Evolutionary conservation across 805 yeast species (phyloP).

Genomic region (Starmerella gropengiesseri): DNA sequence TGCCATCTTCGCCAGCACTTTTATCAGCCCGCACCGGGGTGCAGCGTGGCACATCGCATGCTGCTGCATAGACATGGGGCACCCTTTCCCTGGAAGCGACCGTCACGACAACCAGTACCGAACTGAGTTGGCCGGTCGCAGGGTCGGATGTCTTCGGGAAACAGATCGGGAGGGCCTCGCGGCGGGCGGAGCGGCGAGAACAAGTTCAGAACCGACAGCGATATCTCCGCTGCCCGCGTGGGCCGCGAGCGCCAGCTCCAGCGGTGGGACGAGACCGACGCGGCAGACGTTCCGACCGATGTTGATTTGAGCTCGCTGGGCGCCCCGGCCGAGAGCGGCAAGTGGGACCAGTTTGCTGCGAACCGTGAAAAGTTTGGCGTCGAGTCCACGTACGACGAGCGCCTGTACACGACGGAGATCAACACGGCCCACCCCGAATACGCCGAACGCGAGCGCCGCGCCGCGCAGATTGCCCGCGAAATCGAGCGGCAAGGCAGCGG

Average conservation of each 20-base stretch:
- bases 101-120: constrained; percentile 5
- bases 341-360: constrained; percentile 94
- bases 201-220: constrained; percentile 71
- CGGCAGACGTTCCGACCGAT: constrained; percentile 15
- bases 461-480: constrained; percentile 71
- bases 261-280: constrained; percentile 58
- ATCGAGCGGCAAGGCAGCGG: constrained; percentile 57
- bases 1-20: too few species aligned
- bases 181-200: constrained; percentile 4
- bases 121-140: constrained; percentile 6
- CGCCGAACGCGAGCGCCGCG: constrained; percentile 49
- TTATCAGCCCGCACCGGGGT: too few species aligned
- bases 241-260: constrained; percentile 59
- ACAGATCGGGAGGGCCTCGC: constrained; percentile 4
- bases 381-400: constrained; percentile 72
- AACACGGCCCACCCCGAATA: constrained; percentile 66
- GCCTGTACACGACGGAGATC: constrained; percentile 70
- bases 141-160: constrained; percentile 8
- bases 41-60: too few species aligned
- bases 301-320: constrained; percentile 14
- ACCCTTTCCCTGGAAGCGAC: constrained; percentile 5
- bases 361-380: constrained; percentile 85
- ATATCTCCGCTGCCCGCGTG: constrained; percentile 46
- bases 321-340: constrained; percentile 7
- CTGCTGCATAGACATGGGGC: too few species aligned